These are phyloP conservation scores for Fraxinus floribunda DNA, from an alignment of 305 asterid genomes.

Conservation along the genomic window DNA sequence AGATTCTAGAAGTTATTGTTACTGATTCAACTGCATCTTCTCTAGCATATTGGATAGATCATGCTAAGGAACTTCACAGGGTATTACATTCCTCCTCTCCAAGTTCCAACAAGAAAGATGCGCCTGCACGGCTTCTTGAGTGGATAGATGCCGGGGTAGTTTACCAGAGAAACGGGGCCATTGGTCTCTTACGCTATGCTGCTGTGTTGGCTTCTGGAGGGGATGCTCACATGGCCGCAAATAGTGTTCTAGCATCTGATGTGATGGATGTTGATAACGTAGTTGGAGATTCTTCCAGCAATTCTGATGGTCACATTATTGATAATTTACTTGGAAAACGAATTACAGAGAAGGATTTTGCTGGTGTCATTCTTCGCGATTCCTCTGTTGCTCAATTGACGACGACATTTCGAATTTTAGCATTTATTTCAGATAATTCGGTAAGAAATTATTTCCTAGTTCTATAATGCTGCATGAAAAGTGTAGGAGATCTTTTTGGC, in stretches of 20 bases:
- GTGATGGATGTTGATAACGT: slow-evolving; percentile 89
- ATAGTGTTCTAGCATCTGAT: slow-evolving; percentile 88
- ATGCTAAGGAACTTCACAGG: slow-evolving; percentile 76
- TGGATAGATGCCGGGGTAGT: slow-evolving; percentile 98
- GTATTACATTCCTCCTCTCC: slow-evolving; percentile 78
- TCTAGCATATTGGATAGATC: slow-evolving; percentile 79
- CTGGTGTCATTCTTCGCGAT: slow-evolving; percentile 85
- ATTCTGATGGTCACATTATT: slow-evolving; percentile 74
- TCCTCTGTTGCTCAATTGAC: slow-evolving; percentile 87
- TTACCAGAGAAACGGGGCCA: slow-evolving; percentile 82
- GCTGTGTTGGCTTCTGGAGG: slow-evolving; percentile 92
- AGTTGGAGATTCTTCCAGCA: slow-evolving; percentile 75
- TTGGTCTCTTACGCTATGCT: slow-evolving; percentile 72
- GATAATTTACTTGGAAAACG: slow-evolving; percentile 88
- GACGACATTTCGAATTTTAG: slow-evolving; percentile 87
- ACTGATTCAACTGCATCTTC: slow-evolving; percentile 82
- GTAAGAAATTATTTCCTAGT: slow-evolving; percentile 39
- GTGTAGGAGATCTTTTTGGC: slow-evolving; percentile 22
- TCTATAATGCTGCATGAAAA: slow-evolving; percentile 2
- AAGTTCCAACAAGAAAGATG: slow-evolving; percentile 81
- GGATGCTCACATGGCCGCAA: slow-evolving; percentile 89
- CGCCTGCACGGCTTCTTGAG: slow-evolving; percentile 92
- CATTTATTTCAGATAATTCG: slow-evolving; percentile 79
- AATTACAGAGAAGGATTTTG: slow-evolving; percentile 90
- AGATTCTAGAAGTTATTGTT: slow-evolving; percentile 82